Conservation (phyloP, 2,329 filamentous ascomycete species). For the Kalaharituber pfeilii region DNA sequence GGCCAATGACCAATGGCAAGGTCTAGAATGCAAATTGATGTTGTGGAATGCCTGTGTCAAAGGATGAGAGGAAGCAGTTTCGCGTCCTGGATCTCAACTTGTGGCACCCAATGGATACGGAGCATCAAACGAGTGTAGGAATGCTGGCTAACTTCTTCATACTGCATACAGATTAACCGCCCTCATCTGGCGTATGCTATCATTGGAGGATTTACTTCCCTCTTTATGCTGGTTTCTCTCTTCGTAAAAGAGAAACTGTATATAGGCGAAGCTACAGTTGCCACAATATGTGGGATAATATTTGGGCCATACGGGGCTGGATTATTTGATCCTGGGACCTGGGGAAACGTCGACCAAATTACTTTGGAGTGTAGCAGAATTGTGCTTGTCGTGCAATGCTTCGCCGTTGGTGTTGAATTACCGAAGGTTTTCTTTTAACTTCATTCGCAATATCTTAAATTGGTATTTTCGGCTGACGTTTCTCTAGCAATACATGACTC, state of each 20-base stretch:
- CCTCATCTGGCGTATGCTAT: constrained; percentile 98
- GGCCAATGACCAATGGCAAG: too few relatives aligned
- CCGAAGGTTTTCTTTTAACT: constrained; percentile 36
- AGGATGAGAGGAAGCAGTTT: too few relatives aligned
- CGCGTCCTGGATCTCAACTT: neutral
- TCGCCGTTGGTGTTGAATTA: constrained; percentile 78
- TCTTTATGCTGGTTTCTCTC: constrained; percentile 97
- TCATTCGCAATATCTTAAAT: neutral
- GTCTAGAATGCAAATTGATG: too few relatives aligned
- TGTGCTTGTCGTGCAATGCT: constrained; percentile 81
- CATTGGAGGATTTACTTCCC: constrained; percentile 84
- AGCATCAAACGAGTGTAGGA: too few relatives aligned
- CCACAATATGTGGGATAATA: constrained; percentile 71
- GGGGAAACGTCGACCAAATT: constrained; percentile 72
- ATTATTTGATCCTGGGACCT: constrained; percentile 55
- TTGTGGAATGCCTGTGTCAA: too few relatives aligned
- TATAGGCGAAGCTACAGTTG: constrained; percentile 94
- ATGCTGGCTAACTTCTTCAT: constrained; percentile 4
- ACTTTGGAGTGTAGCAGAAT: constrained; percentile 81
- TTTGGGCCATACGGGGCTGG: constrained; percentile 74
- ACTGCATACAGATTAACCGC: constrained; percentile 47
- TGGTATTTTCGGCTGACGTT: neutral
- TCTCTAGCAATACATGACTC: constrained; percentile 65
- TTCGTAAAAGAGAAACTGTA: constrained; percentile 97
- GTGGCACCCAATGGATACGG: too few relatives aligned